phyloP scores from a whole-genome alignment of 169 alveolate species.

The Cryptosporidium ubiquitum region DNA sequence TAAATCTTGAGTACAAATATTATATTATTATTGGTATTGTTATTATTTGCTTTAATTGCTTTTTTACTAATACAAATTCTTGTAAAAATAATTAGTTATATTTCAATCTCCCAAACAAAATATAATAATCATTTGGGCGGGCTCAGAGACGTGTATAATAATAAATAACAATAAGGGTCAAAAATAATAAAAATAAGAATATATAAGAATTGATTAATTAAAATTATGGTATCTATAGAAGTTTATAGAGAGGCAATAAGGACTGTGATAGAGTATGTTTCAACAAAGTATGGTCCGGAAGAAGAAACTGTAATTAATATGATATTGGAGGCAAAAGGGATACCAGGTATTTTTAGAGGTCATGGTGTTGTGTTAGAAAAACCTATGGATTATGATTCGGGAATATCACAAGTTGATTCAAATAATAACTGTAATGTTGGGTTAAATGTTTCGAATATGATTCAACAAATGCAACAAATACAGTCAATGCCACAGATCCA shows the following conservation, averaged over 20 bases:
- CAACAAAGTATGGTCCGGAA: constrained; percentile 53
- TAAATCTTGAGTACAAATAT: no score
- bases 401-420: neutral
- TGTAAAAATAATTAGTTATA: neutral
- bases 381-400: neutral
- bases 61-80: neutral
- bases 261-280: constrained; percentile 30
- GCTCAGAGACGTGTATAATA: constrained; percentile 33
- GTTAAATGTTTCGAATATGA: neutral
- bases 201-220: neutral
- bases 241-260: constrained; percentile 47
- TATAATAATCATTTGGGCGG: constrained; percentile 51
- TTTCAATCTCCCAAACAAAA: neutral
- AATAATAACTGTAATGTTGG: neutral
- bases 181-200: neutral
- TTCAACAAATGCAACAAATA: neutral
- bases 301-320: constrained; percentile 45
- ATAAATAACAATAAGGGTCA: neutral
- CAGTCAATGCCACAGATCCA: no score
- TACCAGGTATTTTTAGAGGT: constrained; percentile 18
- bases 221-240: constrained; percentile 16
- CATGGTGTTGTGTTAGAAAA: neutral
- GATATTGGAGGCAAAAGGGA: constrained; percentile 63
- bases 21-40: neutral
- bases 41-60: neutral